phyloP scores from a whole-genome alignment of 441 rosid species.

The Rhodomyrtus psidioides region DNA sequence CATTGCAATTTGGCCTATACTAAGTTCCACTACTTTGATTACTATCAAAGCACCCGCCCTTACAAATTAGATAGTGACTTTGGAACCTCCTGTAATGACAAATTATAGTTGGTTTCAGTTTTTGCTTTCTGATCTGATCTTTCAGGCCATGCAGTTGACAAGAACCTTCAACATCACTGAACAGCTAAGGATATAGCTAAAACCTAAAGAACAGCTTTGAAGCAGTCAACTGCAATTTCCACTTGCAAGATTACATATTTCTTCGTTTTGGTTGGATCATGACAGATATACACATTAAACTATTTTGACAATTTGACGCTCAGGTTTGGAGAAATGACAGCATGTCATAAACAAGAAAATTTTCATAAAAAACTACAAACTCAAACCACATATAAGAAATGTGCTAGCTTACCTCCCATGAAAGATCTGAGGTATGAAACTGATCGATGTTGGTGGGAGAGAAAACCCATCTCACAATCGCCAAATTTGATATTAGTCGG shows the following conservation, averaged over 20 bases:
- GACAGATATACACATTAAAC: neutral
- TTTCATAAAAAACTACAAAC: neutral
- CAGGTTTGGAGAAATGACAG: neutral
- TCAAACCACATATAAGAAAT: neutral
- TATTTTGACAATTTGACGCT: neutral
- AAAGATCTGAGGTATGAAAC: conserved; percentile 80
- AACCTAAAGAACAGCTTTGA: neutral
- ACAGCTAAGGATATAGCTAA: neutral
- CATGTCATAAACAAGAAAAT: neutral
- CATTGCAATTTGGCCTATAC: neutral
- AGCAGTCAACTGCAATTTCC: neutral
- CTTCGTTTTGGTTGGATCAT: neutral
- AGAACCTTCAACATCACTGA: neutral
- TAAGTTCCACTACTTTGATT: neutral
- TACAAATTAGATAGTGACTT: neutral
- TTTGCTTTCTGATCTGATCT: neutral
- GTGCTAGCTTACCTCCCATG: conserved; percentile 76
- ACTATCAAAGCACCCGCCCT: neutral
- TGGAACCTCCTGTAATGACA: neutral
- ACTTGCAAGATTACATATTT: neutral
- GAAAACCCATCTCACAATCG: conserved; percentile 96
- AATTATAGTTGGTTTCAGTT: neutral
- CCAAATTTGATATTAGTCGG: conserved; percentile 88
- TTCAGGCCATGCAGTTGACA: neutral
- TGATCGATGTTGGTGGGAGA: conserved; percentile 68